These are phyloP conservation scores for Cornus controversa DNA, from an alignment of 148 eudicot species.

Conservation along the genomic window DNA sequence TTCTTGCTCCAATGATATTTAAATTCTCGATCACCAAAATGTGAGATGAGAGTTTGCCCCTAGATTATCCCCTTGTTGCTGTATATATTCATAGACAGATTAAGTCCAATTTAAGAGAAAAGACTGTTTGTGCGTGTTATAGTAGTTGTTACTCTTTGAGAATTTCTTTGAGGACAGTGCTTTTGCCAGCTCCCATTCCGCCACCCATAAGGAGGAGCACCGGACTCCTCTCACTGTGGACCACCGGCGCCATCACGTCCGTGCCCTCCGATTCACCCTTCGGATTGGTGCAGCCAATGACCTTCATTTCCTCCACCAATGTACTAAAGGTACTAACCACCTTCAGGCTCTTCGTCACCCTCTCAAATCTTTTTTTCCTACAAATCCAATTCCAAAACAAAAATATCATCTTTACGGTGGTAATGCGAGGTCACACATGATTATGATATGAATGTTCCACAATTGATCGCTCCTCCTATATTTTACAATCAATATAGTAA, in stretches of 20 bases:
- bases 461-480: no score
- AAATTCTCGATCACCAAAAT: no score
- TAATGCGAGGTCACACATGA: no score
- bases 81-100: no score
- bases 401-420: no score
- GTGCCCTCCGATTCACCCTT: conserved; percentile 39
- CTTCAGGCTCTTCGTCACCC: conserved; percentile 56
- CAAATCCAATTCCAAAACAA: neutral
- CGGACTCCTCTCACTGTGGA: conserved; percentile 70
- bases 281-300: conserved; percentile 42
- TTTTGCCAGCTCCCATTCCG: conserved; percentile 98
- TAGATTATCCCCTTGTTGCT: no score
- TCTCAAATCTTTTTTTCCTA: conserved; percentile 84
- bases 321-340: conserved; percentile 66
- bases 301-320: conserved; percentile 79
- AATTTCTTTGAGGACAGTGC: conserved; percentile 89
- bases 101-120: no score
- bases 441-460: no score
- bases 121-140: no score
- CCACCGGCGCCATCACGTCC: conserved; percentile 83
- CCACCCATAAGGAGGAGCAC: conserved; percentile 95
- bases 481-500: no score
- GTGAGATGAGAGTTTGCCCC: no score
- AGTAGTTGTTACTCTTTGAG: conserved; percentile 62
- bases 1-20: no score